Evolutionary conservation across 2,329 filamentous ascomycete genomes (phyloP).

Genomic region (Ascochyta koolunga): DNA sequence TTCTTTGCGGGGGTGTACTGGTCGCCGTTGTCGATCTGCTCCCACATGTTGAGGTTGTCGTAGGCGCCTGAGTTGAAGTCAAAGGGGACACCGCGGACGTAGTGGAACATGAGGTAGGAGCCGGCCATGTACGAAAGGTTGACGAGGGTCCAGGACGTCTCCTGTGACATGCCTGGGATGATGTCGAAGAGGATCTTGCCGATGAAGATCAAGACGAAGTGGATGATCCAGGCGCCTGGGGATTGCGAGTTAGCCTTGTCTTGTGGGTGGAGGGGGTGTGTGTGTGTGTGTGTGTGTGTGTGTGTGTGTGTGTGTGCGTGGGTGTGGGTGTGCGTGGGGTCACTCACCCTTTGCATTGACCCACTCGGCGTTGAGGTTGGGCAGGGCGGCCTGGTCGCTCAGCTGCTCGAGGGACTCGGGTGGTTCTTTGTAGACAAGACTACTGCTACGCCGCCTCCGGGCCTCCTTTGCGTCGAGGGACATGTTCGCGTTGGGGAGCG

Average conservation of each 20-base stretch:
- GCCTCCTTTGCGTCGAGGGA: slow-evolving; percentile 60
- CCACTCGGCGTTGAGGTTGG: slow-evolving; percentile 98
- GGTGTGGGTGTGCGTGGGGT: neutral
- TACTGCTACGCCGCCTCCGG: slow-evolving; percentile 93
- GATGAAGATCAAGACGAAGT: slow-evolving; percentile 87
- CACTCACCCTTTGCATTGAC: slow-evolving; percentile 97
- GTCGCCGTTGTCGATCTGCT: slow-evolving; percentile 98
- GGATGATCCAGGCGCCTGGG: slow-evolving; percentile 94
- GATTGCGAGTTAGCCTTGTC: slow-evolving; percentile 1
- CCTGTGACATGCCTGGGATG: slow-evolving; percentile 93
- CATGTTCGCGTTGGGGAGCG: slow-evolving; percentile 39
- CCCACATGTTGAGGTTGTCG: slow-evolving; percentile 99
- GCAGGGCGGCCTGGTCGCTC: slow-evolving; percentile 91
- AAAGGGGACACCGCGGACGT: slow-evolving; percentile 95
- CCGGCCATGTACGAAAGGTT: slow-evolving; percentile 99
- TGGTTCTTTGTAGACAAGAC: slow-evolving; percentile 97
- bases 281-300: too few species aligned
- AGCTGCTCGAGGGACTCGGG: slow-evolving; percentile 96
- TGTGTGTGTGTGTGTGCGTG: too few species aligned
- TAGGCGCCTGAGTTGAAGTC: slow-evolving; percentile 99
- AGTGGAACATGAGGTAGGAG: slow-evolving; percentile 99
- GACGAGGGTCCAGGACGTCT: slow-evolving; percentile 97
- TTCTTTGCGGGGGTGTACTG: slow-evolving; percentile 99
- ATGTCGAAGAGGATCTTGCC: slow-evolving; percentile 98
- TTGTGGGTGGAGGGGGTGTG: too few species aligned